Base-by-base conservation (phyloP, 331 rosid species). In the Stylosanthes scabra region DNA sequence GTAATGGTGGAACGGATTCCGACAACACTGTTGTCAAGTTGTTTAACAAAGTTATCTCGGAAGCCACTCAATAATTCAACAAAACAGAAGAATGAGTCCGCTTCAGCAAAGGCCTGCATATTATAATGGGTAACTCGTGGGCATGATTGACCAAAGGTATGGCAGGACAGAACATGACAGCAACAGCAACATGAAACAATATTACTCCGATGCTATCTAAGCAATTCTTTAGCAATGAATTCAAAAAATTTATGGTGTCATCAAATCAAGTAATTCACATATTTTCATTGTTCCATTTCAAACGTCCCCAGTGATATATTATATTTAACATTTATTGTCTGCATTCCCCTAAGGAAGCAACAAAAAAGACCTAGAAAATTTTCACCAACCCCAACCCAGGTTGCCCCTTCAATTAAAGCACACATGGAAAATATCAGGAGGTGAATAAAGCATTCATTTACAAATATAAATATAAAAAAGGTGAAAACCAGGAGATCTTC, bases 1-100 rank as follows among this genome's bases (percentile, higher is more conserved):
- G 96, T 84, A 74, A 95, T 95, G 16, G 99, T 95, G 84, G 99
- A 79, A 57, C 99, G 98, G 68, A 95, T 95, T 83, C 99, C 99
- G 69, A 95, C 99, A 61, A 88, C 96, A 81, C 99, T 95, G 68
- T 95, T 90, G 83, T 95, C 98, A 15, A 95, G 92, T 83, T 95
- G 99, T 92, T 95, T 97, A 76, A 96, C 92, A 81, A 95, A 95
- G 84, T 95, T 87, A 78, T 95, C 99, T 7, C 99, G 90, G 70
- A 95, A 90, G 46, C 98, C 99, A 83, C 98, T 87, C 88, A 95
- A 83, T 67, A 95, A 65, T 86, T 95, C 99, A 52, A 92, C 99
- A 82, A 95, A 95, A 87, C 99, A 95, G 85, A 95, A 95, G 86
- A 95, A 95, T 27, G 99, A 78, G 75, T 95, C 99, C 77, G 97